phyloP scores from a whole-genome alignment of 768 basidiomycete species.

The Gautieria morchelliformis region DNA sequence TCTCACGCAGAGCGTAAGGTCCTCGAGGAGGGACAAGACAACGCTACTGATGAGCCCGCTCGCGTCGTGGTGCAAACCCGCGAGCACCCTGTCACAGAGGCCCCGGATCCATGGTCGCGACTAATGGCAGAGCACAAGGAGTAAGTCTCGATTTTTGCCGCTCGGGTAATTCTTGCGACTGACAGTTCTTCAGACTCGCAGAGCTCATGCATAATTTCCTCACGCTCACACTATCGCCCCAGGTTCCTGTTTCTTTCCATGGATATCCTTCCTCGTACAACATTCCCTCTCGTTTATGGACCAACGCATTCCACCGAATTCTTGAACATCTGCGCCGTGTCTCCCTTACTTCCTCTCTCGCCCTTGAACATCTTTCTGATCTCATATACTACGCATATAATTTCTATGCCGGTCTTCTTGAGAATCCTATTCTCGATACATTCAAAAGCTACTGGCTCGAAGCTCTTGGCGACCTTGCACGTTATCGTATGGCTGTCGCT shows the following conservation, averaged over 20 bases:
- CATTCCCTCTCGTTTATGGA: constrained; percentile 90
- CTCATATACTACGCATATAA: constrained; percentile 94
- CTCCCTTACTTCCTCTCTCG: constrained; percentile 54
- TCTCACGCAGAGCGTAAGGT: constrained; percentile 71
- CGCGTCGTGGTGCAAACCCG: constrained; percentile 23
- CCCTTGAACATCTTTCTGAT: constrained; percentile 87
- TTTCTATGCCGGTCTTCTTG: constrained; percentile 84
- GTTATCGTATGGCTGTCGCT: constrained; percentile 95
- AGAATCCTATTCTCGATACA: constrained; percentile 57
- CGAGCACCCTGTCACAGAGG: constrained; percentile 20
- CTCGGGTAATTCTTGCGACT: constrained; percentile 4
- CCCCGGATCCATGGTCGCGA: constrained; percentile 57
- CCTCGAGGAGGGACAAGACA: constrained; percentile 49
- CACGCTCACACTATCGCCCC: constrained; percentile 74
- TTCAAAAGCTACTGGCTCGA: constrained; percentile 91
- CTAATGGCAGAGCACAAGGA: constrained; percentile 74
- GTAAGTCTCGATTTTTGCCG: constrained; percentile 34
- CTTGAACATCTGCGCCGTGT: constrained; percentile 86
- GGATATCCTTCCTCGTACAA: constrained; percentile 92
- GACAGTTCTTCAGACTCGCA: constrained; percentile 53
- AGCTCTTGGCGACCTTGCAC: constrained; percentile 89
- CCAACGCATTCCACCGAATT: constrained; percentile 79
- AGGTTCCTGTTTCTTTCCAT: constrained; percentile 80
- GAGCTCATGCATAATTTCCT: constrained; percentile 88
- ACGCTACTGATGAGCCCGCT: constrained; percentile 31